A percentile compares a stretch with the other conserved stretches of the same genome.
Evolutionary conservation across 805 yeast species (phyloP).

Genomic region (Starmerella vitae): DNA sequence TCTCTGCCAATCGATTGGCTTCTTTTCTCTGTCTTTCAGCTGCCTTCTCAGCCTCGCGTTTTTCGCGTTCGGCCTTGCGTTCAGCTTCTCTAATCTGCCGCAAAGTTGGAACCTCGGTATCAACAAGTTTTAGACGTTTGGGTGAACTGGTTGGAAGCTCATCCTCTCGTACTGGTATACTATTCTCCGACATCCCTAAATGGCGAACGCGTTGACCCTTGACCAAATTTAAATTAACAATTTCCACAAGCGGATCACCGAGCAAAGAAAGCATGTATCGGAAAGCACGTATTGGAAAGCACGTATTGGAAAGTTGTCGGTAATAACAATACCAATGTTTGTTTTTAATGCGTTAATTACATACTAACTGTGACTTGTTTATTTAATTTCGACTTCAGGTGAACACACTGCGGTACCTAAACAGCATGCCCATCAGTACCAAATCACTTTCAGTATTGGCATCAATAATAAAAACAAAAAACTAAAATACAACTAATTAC

Average conservation of each 20-base stretch:
- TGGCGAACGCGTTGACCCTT: too few species aligned
- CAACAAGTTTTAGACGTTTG: neutral
- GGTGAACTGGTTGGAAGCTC: neutral
- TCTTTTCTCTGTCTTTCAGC: slow-evolving; percentile 3
- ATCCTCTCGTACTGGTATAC: too few species aligned
- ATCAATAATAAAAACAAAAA: neutral
- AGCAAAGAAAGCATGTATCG: neutral
- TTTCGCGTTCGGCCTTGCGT: slow-evolving; percentile 3
- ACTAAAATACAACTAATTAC: too few species aligned
- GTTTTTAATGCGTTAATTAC: too few species aligned
- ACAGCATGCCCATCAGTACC: neutral
- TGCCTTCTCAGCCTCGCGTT: neutral
- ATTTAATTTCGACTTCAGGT: neutral
- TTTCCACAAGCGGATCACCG: too few species aligned
- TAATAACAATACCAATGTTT: too few species aligned
- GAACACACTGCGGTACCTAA: neutral
- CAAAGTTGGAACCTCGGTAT: neutral
- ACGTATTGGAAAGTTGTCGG: too few species aligned
- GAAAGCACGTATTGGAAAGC: too few species aligned
- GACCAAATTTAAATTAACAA: too few species aligned
- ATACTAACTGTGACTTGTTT: too few species aligned
- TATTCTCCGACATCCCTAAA: too few species aligned
- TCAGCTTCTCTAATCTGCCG: neutral
- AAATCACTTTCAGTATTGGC: neutral
- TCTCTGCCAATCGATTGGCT: slow-evolving; percentile 18